Evolutionary conservation across 148 eudicot genomes (phyloP).

Genomic region (Camellia japonica): DNA sequence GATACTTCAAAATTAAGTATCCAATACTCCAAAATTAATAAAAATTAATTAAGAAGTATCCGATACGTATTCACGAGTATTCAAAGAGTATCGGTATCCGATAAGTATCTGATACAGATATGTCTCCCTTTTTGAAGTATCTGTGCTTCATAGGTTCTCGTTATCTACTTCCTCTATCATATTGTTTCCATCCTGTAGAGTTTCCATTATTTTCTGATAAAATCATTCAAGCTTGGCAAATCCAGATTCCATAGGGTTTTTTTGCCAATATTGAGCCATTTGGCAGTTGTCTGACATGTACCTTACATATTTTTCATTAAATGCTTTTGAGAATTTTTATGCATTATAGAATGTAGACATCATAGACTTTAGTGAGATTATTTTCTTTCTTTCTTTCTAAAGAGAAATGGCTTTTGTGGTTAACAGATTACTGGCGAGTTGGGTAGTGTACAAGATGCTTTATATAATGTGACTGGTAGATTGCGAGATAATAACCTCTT

Average conservation of each 20-base stretch:
- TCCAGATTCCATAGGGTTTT: background rate
- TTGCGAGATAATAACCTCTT: conserved; percentile 48
- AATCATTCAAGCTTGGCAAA: background rate
- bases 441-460: conserved; percentile 66
- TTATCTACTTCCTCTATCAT: background rate
- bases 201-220: background rate
- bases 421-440: conserved; percentile 73
- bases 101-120: no score
- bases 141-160: no score
- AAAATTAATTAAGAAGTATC: no score
- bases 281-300: background rate
- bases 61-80: no score
- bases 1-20: no score
- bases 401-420: conserved; percentile 6
- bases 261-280: background rate
- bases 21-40: no score
- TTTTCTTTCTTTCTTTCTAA: background rate
- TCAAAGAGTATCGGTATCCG: no score
- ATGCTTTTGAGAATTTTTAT: background rate
- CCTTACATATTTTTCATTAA: background rate
- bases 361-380: background rate
- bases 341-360: background rate
- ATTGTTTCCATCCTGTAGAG: background rate
- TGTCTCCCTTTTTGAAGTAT: no score
- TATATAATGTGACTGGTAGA: conserved; percentile 62